These are phyloP conservation scores for Rhizopogon vesiculosus DNA, from an alignment of 768 basidiomycete genomes.

Conservation along the genomic window DNA sequence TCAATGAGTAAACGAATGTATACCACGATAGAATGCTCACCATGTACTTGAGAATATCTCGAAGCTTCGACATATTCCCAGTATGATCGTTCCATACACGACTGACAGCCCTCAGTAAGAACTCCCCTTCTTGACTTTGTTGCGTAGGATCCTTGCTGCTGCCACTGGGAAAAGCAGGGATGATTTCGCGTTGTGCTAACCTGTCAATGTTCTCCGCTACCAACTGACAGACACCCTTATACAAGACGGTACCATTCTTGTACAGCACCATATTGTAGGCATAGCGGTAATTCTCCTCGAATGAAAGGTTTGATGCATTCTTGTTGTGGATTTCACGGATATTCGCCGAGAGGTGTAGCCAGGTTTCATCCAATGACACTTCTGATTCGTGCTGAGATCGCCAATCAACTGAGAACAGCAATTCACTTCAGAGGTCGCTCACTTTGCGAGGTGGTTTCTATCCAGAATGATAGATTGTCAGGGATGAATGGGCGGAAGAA, in stretches of 20 bases:
- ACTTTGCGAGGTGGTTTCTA: conserved; percentile 48
- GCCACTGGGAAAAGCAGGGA: conserved; percentile 80
- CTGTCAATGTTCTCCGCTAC: conserved; percentile 79
- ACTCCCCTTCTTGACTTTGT: conserved; percentile 78
- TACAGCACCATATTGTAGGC: conserved; percentile 92
- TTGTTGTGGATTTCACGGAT: conserved; percentile 95
- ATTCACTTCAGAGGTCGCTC: conserved; percentile 8
- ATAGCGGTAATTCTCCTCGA: conserved; percentile 91
- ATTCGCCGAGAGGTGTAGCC: conserved; percentile 75
- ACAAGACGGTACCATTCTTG: conserved; percentile 80
- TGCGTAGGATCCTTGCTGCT: conserved; percentile 64
- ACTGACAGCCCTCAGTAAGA: conserved; percentile 76
- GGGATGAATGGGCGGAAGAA: conserved; percentile 16
- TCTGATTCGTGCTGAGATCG: conserved; percentile 60
- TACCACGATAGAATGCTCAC: conserved; percentile 37
- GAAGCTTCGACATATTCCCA: conserved; percentile 81
- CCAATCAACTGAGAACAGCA: not conserved
- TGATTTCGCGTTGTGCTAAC: conserved; percentile 70
- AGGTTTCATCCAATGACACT: conserved; percentile 79
- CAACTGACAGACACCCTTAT: conserved; percentile 77
- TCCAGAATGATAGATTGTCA: conserved; percentile 11
- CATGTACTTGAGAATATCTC: conserved; percentile 95
- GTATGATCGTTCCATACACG: conserved; percentile 94
- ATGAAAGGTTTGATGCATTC: conserved; percentile 84
- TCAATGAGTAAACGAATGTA: conserved; percentile 9